These are phyloP conservation scores for Nicotiana undulata DNA, from an alignment of 257 asterid species.

Conservation along the genomic window DNA sequence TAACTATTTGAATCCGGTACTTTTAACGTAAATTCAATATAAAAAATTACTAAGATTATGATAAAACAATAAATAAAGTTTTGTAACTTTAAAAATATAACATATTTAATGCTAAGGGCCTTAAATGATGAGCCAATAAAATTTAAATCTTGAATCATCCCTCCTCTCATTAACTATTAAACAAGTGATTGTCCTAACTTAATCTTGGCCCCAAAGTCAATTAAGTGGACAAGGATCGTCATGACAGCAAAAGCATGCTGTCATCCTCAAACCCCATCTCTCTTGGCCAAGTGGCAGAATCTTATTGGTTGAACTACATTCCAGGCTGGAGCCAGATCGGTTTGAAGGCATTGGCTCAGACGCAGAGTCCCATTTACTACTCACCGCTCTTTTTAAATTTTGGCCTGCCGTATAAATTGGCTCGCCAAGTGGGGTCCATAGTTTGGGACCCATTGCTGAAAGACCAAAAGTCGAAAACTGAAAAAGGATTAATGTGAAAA, in stretches of 20 bases:
- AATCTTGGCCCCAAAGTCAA: not conserved
- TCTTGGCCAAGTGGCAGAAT: not conserved
- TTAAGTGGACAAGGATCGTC: not conserved
- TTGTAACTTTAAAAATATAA: no score
- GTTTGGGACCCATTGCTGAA: not conserved
- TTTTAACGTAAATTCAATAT: no score
- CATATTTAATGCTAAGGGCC: no score
- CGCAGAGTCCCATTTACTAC: not conserved
- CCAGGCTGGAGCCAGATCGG: not conserved
- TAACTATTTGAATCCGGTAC: no score
- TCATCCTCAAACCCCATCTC: not conserved
- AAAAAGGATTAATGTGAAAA: not conserved
- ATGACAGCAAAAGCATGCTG: slow-evolving; percentile 9
- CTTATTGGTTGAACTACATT: not conserved
- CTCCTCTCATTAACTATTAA: not conserved
- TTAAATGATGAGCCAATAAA: no score
- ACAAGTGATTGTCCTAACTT: not conserved
- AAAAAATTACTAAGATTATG: no score
- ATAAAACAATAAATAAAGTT: no score
- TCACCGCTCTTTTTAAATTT: slow-evolving; percentile 6
- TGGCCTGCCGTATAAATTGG: not conserved
- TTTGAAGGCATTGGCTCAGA: not conserved
- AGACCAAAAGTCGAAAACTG: not conserved
- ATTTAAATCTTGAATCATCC: no score
- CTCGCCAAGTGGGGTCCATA: not conserved